Base-by-base conservation (phyloP, 2,329 filamentous ascomycete genomes). In the Metarhizium guizhouense region DNA sequence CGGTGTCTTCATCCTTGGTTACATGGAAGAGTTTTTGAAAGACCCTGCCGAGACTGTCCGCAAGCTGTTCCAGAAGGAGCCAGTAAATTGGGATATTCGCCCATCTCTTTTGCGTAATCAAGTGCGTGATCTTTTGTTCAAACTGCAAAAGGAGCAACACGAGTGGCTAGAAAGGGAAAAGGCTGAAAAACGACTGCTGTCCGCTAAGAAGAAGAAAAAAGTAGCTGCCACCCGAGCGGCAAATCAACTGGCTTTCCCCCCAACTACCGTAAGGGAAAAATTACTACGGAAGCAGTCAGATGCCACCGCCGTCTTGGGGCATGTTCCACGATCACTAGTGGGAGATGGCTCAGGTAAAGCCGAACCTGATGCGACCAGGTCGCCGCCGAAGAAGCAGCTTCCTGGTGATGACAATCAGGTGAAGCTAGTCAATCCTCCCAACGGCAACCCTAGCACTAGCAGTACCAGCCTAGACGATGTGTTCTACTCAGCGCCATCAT, bases 1-100 rank as follows among this genome's bases (percentile, higher is more conserved):
- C 64, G 94, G 94, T 8, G 74, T 96, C 0, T 99, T 88, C 63
- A 74, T 97, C 3, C 74, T 96, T 4, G 87, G 86, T 2, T 99
- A 97, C 64, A 77, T 95, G 54, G 82, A 90, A 60, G 84, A 88
- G 60, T 96, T 99, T 60, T 78, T 95, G 16, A 77, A 83, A 53
- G 74, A 90, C 57, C 93, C 93, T 0, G 83, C 89, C 59, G 69
- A 67, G 0, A 94, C 95, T 61, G 76, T 88, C 16, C 72, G 73
- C 20, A 85, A 81, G 58, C 73, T 95, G 18, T 73, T 96, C 5
- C 78, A 76, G 30, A 81, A 78, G 45, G 79, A 88, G 61, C 52
- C 64, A 4, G 67, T 74, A 2, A 62, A 67, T 0, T 82, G 80
- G 76, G 58, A 72, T 10, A 81, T 91, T 65, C 73, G 83, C 36